These are phyloP conservation scores for Colletotrichum noveboracense DNA, from an alignment of 2,329 filamentous ascomycete genomes.

Conservation along the genomic window DNA sequence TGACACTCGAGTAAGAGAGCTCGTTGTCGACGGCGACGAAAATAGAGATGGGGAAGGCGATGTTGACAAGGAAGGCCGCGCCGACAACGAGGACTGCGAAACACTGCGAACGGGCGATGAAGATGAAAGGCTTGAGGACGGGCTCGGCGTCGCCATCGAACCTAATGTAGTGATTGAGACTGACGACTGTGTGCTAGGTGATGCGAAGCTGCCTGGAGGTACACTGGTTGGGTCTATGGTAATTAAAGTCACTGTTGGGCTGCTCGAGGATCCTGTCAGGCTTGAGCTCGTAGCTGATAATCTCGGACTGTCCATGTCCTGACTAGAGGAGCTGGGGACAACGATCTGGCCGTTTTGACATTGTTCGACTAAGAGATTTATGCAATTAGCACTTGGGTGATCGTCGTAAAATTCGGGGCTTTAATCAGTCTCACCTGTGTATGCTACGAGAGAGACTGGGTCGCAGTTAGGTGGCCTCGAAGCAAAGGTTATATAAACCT, in stretches of 20 bases:
- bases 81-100: not conserved
- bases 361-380: not conserved
- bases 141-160: not conserved
- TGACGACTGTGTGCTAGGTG: not conserved
- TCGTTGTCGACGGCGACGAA: not conserved
- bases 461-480: not conserved
- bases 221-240: not conserved
- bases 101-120: not conserved
- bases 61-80: accelerated
- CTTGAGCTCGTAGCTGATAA: not conserved
- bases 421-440: not conserved
- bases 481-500: not conserved
- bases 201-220: not conserved
- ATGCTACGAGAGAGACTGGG: not conserved
- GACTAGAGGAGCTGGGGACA: not conserved
- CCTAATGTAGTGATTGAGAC: not conserved
- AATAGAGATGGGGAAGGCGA: not conserved
- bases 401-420: accelerated
- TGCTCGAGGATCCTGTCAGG: not conserved
- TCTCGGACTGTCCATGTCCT: not conserved
- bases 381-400: not conserved
- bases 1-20: not conserved
- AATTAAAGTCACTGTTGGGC: not conserved
- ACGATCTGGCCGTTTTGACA: not conserved
- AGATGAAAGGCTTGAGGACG: not conserved